A percentile compares a stretch with the other conserved stretches of the same genome.
phyloP scores from a whole-genome alignment of 2,329 filamentous ascomycete genomes.

The Stagonosporopsis cucurbitacearum region DNA sequence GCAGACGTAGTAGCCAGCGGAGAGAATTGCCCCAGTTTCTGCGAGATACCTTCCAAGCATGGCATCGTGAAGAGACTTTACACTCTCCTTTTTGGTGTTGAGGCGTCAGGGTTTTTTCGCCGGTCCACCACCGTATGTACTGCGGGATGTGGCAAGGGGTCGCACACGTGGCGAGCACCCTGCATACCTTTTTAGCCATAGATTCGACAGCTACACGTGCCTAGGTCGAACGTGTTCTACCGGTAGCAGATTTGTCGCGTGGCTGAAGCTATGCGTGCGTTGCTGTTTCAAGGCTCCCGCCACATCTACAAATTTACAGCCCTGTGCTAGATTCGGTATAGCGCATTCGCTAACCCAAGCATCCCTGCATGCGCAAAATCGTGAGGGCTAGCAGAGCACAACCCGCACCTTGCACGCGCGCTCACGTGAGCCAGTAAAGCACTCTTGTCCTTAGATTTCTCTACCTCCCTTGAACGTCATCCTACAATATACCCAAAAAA shows the following conservation, averaged over 20 bases:
- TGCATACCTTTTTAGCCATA: not conserved
- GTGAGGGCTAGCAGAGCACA: slow-evolving; percentile 1
- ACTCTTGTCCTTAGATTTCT: not conserved
- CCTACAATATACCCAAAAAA: not conserved
- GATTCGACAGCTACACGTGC: not conserved
- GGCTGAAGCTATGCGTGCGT: not conserved
- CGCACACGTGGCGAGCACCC: slow-evolving; percentile 2
- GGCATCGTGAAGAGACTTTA: slow-evolving; percentile 2
- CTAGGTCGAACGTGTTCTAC: not conserved
- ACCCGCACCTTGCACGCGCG: not conserved
- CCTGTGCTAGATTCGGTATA: not conserved
- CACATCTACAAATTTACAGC: not conserved
- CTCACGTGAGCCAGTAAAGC: slow-evolving; percentile 9
- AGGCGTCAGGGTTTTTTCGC: slow-evolving; percentile 13
- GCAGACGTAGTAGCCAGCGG: slow-evolving; percentile 9
- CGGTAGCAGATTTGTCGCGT: not conserved
- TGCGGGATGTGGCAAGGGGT: slow-evolving; percentile 4
- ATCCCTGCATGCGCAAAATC: slow-evolving; percentile 17
- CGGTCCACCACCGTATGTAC: slow-evolving; percentile 2
- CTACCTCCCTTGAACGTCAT: not conserved
- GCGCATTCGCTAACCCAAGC: not conserved
- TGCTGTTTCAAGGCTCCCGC: not conserved
- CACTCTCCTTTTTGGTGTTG: slow-evolving; percentile 1
- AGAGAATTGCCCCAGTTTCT: slow-evolving; percentile 6
- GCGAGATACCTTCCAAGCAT: not conserved